A percentile compares a stretch with the other conserved stretches of the same genome.
phyloP scores from a whole-genome alignment of 441 rosid species.

The Erodium trifolium region DNA sequence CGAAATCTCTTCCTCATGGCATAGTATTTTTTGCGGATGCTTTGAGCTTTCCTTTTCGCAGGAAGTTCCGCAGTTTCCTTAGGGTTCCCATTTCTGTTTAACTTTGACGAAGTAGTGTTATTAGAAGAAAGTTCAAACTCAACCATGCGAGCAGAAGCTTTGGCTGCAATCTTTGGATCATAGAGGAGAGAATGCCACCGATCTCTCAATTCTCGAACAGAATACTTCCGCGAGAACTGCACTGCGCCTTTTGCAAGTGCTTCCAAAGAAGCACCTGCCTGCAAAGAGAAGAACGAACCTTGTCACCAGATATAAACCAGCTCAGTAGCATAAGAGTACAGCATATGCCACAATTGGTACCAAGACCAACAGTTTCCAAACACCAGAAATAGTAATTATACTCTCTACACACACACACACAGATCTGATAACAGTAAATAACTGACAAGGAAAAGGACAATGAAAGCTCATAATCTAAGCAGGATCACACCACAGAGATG shows the following conservation, averaged over 20 bases:
- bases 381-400: neutral
- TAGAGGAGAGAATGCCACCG: slow-evolving; percentile 58
- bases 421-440: neutral
- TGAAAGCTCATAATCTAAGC: neutral
- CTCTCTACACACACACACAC: neutral
- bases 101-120: slow-evolving; percentile 12
- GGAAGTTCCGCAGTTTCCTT: slow-evolving; percentile 17
- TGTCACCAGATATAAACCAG: neutral
- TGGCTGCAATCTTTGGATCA: slow-evolving; percentile 37
- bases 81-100: slow-evolving; percentile 18
- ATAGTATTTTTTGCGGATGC: slow-evolving; percentile 30
- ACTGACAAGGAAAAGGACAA: neutral
- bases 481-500: neutral
- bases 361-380: neutral
- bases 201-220: slow-evolving; percentile 36
- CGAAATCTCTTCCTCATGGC: slow-evolving; percentile 33
- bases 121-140: slow-evolving; percentile 28
- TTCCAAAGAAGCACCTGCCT: slow-evolving; percentile 57
- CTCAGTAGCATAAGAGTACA: neutral
- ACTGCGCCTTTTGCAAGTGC: slow-evolving; percentile 56
- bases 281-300: slow-evolving; percentile 11
- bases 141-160: slow-evolving; percentile 36
- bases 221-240: slow-evolving; percentile 41
- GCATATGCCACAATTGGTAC: neutral
- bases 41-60: slow-evolving; percentile 28